Evolutionary conservation across 2,329 filamentous ascomycete species (phyloP).

Genomic region (Penicillium capsulatum): DNA sequence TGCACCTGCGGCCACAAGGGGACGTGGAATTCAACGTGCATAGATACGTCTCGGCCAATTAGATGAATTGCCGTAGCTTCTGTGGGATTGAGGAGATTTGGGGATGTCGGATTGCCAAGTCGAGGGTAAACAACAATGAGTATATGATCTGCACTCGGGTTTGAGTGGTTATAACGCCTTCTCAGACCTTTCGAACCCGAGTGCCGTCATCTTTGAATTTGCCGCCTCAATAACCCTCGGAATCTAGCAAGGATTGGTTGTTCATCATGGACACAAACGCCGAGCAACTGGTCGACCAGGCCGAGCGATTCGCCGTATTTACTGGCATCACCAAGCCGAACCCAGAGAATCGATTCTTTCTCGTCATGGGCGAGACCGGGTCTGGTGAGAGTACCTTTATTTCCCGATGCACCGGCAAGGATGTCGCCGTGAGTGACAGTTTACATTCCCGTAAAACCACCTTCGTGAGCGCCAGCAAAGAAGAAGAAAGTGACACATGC

Average conservation of each 20-base stretch:
- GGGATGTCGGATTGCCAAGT: no score
- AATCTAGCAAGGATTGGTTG: no score
- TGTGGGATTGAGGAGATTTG: neutral
- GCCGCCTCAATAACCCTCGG: no score
- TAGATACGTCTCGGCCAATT: no score
- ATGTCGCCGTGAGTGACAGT: slow-evolving; percentile 3
- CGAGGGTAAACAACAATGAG: no score
- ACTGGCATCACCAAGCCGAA: neutral
- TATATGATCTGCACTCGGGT: no score
- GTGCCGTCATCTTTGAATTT: no score
- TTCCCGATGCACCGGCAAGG: slow-evolving; percentile 1
- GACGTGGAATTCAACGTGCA: no score
- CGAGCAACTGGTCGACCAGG: neutral
- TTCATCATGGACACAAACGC: neutral
- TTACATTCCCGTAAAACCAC: slow-evolving; percentile 5
- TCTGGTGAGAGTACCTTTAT: slow-evolving; percentile 6
- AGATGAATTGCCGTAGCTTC: no score
- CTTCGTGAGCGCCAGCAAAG: no score
- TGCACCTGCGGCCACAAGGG: neutral
- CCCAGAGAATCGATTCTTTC: neutral
- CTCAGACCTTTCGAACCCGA: no score
- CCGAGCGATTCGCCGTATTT: neutral
- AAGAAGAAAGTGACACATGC: neutral
- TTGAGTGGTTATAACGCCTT: no score
- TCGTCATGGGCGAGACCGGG: slow-evolving; percentile 5